Percentiles rank a stretch among this genome's conserved stretches.
phyloP scores from a whole-genome alignment of 2,329 filamentous ascomycete species.

The Helotiales sp. region DNA sequence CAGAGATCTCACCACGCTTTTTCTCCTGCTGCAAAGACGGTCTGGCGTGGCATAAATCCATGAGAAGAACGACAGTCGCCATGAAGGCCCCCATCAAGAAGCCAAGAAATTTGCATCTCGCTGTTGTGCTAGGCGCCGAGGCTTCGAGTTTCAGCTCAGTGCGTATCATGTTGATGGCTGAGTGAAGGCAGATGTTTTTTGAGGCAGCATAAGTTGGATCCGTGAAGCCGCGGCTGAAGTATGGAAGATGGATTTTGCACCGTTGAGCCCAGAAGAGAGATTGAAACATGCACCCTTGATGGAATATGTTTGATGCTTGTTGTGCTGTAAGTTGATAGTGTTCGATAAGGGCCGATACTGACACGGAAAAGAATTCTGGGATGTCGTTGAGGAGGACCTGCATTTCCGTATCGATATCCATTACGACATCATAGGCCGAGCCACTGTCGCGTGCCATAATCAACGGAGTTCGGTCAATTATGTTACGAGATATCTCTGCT shows the following conservation, averaged over 20 bases:
- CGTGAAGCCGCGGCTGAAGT: slow-evolving; percentile 29
- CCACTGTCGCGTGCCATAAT: slow-evolving; percentile 9
- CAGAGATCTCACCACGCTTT: slow-evolving; percentile 29
- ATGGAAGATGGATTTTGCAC: slow-evolving; percentile 40
- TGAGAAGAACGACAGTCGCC: slow-evolving; percentile 39
- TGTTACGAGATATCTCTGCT: slow-evolving; percentile 37
- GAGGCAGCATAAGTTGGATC: slow-evolving; percentile 35
- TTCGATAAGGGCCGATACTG: background rate
- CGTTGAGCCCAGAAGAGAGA: slow-evolving; percentile 36
- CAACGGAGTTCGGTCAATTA: slow-evolving; percentile 37
- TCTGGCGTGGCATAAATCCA: slow-evolving; percentile 37
- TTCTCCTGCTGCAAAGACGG: slow-evolving; percentile 27
- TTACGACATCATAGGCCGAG: slow-evolving; percentile 30
- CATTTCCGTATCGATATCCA: slow-evolving; percentile 37
- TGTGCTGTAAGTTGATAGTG: slow-evolving; percentile 24
- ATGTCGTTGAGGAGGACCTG: slow-evolving; percentile 33
- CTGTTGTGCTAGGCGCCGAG: slow-evolving; percentile 2
- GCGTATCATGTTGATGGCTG: slow-evolving; percentile 35
- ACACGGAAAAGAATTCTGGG: slow-evolving; percentile 35
- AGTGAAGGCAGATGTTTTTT: slow-evolving; percentile 36
- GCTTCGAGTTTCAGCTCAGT: slow-evolving; percentile 27
- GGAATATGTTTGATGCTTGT: slow-evolving; percentile 25
- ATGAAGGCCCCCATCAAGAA: slow-evolving; percentile 36
- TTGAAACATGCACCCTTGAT: slow-evolving; percentile 39
- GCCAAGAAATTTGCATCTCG: slow-evolving; percentile 24